These are phyloP conservation scores for Strobilomyces echinocephalus DNA, from an alignment of 768 basidiomycete species.

Conservation along the genomic window DNA sequence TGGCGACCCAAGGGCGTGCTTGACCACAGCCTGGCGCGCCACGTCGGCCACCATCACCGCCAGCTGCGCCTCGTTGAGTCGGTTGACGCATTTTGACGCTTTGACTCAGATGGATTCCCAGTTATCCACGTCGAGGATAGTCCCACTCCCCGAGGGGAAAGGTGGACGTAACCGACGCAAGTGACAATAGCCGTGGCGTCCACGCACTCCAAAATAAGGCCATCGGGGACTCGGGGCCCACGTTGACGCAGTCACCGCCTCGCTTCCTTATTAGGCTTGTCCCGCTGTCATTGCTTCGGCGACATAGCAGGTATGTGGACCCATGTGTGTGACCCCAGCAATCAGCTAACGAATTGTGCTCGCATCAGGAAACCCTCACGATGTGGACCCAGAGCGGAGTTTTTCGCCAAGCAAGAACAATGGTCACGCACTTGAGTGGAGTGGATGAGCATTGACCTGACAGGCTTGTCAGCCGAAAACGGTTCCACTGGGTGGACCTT, in stretches of 20 bases:
- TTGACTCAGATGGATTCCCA: conserved; percentile 18
- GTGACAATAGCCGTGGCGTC: neutral
- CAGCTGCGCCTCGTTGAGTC: neutral
- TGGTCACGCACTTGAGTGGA: neutral
- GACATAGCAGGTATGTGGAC: conserved; percentile 5
- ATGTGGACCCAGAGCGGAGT: conserved; percentile 8
- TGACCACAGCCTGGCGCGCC: conserved; percentile 14
- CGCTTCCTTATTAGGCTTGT: neutral
- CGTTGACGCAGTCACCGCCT: neutral
- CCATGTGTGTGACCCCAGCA: neutral
- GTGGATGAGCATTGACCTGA: neutral
- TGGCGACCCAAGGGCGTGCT: conserved; percentile 11
- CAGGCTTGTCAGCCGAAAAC: conserved; percentile 6
- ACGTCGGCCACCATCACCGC: neutral
- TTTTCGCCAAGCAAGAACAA: conserved; percentile 12
- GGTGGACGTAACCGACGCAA: neutral
- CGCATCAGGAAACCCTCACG: neutral
- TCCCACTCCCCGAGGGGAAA: neutral
- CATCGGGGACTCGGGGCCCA: neutral
- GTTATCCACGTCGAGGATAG: no score
- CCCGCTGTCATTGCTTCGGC: neutral
- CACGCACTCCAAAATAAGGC: neutral
- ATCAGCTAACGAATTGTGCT: neutral
- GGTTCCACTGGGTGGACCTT: conserved; percentile 4
- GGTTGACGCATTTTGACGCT: neutral